phyloP scores from a whole-genome alignment of 176 grass and related monocot species.

The Olyra latifolia region DNA sequence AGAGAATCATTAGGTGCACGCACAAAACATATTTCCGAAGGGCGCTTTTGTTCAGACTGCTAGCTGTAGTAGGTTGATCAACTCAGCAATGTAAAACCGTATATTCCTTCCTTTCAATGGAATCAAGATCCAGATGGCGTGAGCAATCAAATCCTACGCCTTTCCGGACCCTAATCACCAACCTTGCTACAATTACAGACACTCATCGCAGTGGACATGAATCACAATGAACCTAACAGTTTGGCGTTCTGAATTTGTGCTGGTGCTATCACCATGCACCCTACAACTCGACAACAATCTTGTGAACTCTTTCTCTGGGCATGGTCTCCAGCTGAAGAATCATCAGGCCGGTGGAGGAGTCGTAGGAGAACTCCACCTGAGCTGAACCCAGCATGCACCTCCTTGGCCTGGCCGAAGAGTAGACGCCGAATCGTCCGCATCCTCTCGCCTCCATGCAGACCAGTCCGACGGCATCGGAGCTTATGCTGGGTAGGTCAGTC shows the following conservation, averaged over 20 bases:
- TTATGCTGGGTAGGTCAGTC: neutral
- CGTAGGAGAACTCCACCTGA: slow-evolving; percentile 64
- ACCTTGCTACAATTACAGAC: neutral
- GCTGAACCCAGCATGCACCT: slow-evolving; percentile 55
- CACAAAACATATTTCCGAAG: neutral
- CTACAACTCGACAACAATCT: slow-evolving; percentile 68
- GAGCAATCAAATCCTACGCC: neutral
- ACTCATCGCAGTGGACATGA: neutral
- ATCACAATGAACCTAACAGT: neutral
- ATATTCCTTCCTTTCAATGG: neutral
- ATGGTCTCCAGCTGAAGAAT: slow-evolving; percentile 54
- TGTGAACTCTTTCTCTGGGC: slow-evolving; percentile 75
- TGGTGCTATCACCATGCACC: neutral
- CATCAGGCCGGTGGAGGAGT: slow-evolving; percentile 57
- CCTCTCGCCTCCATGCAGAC: slow-evolving; percentile 78
- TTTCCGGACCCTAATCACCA: neutral
- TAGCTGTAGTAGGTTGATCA: neutral
- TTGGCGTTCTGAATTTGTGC: neutral
- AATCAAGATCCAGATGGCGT: slow-evolving; percentile 16
- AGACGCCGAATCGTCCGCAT: slow-evolving; percentile 69
- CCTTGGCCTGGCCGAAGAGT: slow-evolving; percentile 63
- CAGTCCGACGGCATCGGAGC: slow-evolving; percentile 49
- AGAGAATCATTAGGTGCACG: neutral
- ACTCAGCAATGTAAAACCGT: neutral
- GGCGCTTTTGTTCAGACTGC: neutral